These are phyloP conservation scores for Leishmania tropica DNA, from an alignment of 208 protist species.

Conservation along the genomic window DNA sequence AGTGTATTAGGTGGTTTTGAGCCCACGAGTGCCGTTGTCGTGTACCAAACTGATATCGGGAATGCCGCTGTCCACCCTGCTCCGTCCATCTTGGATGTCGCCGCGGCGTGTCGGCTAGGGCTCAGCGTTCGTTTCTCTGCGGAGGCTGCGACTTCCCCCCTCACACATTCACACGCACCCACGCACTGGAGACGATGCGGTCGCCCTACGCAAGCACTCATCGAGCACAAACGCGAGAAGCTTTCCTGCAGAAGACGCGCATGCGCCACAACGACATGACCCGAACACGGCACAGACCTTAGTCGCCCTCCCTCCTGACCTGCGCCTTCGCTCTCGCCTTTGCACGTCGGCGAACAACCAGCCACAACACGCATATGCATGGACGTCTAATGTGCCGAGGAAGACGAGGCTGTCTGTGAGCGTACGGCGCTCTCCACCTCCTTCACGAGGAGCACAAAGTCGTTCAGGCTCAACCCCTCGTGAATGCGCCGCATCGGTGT, in stretches of 20 bases:
- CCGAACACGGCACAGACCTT: background rate
- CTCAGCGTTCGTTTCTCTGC: background rate
- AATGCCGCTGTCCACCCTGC: background rate
- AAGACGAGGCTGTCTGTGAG: constrained; percentile 24
- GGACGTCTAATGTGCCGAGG: background rate
- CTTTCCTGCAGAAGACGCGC: background rate
- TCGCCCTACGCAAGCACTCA: background rate
- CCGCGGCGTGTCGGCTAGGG: background rate
- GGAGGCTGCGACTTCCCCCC: background rate
- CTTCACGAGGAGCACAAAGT: constrained; percentile 41
- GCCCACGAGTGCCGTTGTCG: background rate
- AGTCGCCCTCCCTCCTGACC: background rate
- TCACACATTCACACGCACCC: background rate
- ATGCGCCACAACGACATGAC: background rate
- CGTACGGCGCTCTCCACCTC: constrained; percentile 44
- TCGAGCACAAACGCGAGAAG: background rate
- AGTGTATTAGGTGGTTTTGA: background rate
- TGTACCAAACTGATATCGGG: background rate
- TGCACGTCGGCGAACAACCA: background rate
- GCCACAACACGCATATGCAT: background rate
- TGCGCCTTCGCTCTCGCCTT: background rate
- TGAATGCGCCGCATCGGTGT: constrained; percentile 62
- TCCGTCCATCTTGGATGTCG: background rate
- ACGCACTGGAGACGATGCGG: background rate
- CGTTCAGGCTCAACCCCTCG: constrained; percentile 47